These are phyloP conservation scores for Fusarium citri DNA, from an alignment of 2,329 filamentous ascomycete species.

Conservation along the genomic window DNA sequence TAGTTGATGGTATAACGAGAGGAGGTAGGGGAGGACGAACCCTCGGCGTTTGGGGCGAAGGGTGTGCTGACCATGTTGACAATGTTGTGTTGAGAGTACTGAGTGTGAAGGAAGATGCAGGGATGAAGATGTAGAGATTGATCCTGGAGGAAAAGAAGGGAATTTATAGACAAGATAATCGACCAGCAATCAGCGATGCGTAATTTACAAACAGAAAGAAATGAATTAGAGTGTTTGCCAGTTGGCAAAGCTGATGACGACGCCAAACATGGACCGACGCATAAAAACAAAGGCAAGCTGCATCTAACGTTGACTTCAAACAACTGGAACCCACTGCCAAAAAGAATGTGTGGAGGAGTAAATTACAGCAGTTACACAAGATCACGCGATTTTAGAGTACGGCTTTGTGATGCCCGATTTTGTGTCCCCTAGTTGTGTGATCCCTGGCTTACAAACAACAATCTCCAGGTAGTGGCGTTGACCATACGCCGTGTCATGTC, in stretches of 20 bases:
- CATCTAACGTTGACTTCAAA: accelerated
- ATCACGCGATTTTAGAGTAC: background rate
- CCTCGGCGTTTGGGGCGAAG: accelerated
- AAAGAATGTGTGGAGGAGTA: background rate
- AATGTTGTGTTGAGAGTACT: too few species aligned
- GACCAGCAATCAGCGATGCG: background rate
- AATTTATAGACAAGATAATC: background rate
- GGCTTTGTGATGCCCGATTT: background rate
- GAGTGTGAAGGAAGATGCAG: background rate
- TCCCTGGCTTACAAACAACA: background rate
- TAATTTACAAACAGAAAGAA: background rate
- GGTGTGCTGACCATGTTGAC: background rate
- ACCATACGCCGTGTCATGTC: background rate
- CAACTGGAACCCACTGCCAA: background rate
- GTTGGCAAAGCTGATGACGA: background rate
- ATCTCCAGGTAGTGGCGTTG: background rate
- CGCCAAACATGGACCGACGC: background rate
- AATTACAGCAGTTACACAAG: background rate
- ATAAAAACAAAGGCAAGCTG: background rate
- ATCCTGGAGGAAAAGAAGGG: accelerated
- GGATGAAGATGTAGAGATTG: background rate
- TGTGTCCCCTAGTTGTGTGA: background rate
- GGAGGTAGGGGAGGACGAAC: background rate
- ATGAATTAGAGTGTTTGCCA: background rate
- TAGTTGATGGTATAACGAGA: too few species aligned